phyloP scores from a whole-genome alignment of 2,329 filamentous ascomycete genomes.

The Arthrobotrys entomopaga region DNA sequence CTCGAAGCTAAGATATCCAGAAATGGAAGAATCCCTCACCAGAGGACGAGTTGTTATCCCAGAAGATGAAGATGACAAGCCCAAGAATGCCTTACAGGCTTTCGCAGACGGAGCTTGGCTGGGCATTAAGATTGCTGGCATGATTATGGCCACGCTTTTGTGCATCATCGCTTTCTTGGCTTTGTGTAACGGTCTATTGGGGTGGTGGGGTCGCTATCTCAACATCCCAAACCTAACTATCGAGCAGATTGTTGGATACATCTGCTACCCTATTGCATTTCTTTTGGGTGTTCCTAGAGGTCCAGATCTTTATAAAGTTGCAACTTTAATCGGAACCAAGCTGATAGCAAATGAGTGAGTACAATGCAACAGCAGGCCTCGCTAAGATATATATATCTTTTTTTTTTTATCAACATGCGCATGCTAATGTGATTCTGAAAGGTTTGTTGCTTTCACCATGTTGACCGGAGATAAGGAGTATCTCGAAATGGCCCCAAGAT shows the following conservation, averaged over 20 bases:
- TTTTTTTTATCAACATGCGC: too few relatives aligned
- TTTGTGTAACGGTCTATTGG: slow-evolving; percentile 78
- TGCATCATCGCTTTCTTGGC: slow-evolving; percentile 83
- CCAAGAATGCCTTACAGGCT: slow-evolving; percentile 84
- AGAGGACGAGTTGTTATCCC: slow-evolving; percentile 83
- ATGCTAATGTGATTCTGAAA: background rate
- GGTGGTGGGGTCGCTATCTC: slow-evolving; percentile 84
- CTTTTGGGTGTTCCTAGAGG: slow-evolving; percentile 78
- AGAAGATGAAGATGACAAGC: slow-evolving; percentile 75
- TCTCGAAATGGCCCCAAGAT: slow-evolving; percentile 58
- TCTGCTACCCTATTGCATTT: slow-evolving; percentile 81
- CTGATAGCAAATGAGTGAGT: slow-evolving; percentile 70
- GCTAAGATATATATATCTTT: too few relatives aligned
- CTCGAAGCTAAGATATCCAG: slow-evolving; percentile 88
- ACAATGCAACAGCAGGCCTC: background rate
- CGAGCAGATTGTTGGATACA: slow-evolving; percentile 78
- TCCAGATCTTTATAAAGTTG: slow-evolving; percentile 76
- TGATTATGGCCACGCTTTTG: slow-evolving; percentile 81
- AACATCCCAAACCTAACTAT: slow-evolving; percentile 79
- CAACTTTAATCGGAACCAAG: slow-evolving; percentile 83
- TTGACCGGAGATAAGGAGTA: slow-evolving; percentile 56
- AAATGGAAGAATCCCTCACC: slow-evolving; percentile 85
- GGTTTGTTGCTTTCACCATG: slow-evolving; percentile 58
- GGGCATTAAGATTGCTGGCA: slow-evolving; percentile 85
- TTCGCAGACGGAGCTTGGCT: slow-evolving; percentile 87